Evolutionary conservation across 306 rosid genomes (phyloP).

Genomic region (Fragaria iinumae): DNA sequence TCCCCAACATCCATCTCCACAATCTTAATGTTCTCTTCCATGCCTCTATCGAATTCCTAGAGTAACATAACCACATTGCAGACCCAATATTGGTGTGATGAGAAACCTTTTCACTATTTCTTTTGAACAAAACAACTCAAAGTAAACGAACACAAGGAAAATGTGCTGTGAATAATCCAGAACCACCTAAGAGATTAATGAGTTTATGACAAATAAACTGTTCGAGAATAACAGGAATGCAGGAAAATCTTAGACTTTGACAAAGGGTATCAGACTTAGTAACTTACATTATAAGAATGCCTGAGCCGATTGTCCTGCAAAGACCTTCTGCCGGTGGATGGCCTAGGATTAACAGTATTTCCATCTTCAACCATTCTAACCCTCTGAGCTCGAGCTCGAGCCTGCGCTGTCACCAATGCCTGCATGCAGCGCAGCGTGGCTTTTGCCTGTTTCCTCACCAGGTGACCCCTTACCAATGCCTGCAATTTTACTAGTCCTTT

Average conservation of each 20-base stretch:
- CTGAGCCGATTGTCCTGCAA: slow-evolving; percentile 42
- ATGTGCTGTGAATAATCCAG: not conserved
- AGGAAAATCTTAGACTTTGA: not conserved
- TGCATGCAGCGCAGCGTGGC: slow-evolving; percentile 82
- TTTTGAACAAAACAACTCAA: not conserved
- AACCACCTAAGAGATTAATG: not conserved
- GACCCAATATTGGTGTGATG: not conserved
- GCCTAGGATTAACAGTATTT: slow-evolving; percentile 34
- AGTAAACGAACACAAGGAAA: not conserved
- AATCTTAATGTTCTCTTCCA: slow-evolving; percentile 83
- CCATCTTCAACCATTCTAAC: slow-evolving; percentile 51
- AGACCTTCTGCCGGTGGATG: slow-evolving; percentile 47
- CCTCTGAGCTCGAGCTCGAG: slow-evolving; percentile 85
- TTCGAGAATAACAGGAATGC: not conserved
- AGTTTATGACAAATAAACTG: not conserved
- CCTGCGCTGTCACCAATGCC: slow-evolving; percentile 87
- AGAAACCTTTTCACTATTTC: not conserved
- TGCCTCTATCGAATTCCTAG: slow-evolving; percentile 61
- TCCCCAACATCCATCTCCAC: slow-evolving; percentile 87
- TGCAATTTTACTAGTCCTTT: slow-evolving; percentile 90
- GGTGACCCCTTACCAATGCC: slow-evolving; percentile 88
- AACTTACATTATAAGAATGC: slow-evolving; percentile 58
- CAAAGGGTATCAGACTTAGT: not conserved
- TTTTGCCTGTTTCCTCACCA: slow-evolving; percentile 81
- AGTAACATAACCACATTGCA: slow-evolving; percentile 22